phyloP scores from a whole-genome alignment of 129 eudicot species.

The Tagetes erecta region DNA sequence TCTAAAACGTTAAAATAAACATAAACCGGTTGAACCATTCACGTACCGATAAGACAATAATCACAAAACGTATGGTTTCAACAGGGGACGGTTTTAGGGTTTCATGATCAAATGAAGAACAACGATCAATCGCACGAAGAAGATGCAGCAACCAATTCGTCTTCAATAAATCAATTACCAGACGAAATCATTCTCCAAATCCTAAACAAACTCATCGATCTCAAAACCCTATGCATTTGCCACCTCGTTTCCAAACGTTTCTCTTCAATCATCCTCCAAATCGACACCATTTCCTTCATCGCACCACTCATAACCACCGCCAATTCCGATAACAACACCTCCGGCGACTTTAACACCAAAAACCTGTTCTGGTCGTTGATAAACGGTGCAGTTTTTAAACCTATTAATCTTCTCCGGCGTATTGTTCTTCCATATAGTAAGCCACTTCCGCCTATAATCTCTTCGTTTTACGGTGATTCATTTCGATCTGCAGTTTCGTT shows the following conservation, averaged over 20 bases:
- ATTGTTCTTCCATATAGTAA: constrained; percentile 2
- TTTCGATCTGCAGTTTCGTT: constrained; percentile 35
- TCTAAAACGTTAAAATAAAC: no score
- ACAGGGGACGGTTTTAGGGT: no score
- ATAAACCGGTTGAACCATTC: no score
- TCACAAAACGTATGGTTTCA: no score
- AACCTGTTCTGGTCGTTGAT: constrained; percentile 17
- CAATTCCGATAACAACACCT: constrained; percentile 7
- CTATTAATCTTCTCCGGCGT: constrained; percentile 32
- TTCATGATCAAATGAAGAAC: background rate
- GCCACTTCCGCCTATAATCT: constrained; percentile 38
- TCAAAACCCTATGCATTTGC: constrained; percentile 36
- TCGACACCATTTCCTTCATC: constrained; percentile 29
- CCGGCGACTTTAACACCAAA: background rate
- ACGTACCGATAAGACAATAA: no score
- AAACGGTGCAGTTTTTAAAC: constrained; percentile 27
- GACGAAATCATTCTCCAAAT: constrained; percentile 38
- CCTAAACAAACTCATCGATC: constrained; percentile 23
- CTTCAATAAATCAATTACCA: constrained; percentile 28
- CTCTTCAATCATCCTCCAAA: constrained; percentile 28
- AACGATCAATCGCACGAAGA: constrained; percentile 14
- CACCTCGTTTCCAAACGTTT: constrained; percentile 38
- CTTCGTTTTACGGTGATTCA: constrained; percentile 38
- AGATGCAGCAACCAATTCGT: constrained; percentile 10
- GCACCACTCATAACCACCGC: constrained; percentile 27